phyloP scores from a whole-genome alignment of 495 filamentous ascomycete genomes.

The Penicillium steckii region DNA sequence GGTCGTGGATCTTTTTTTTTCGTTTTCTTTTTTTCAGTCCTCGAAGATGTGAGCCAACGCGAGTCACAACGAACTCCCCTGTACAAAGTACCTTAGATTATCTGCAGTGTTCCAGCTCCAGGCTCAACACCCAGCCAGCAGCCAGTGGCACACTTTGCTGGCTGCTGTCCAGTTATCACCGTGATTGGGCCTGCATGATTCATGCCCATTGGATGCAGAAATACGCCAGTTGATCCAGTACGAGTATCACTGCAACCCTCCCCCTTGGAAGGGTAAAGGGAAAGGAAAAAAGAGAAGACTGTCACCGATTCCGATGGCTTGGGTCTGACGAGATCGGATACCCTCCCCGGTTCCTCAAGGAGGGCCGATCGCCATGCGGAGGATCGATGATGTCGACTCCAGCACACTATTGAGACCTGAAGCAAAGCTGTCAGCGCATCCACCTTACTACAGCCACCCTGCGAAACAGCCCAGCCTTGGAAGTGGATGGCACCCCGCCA shows the following conservation, averaged over 20 bases:
- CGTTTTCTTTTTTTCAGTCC: not conserved
- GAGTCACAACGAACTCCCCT: no score
- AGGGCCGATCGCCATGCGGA: constrained; percentile 1
- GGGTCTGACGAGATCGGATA: constrained; percentile 1
- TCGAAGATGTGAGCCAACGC: no score
- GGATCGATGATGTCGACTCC: constrained; percentile 6
- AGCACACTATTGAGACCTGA: constrained; percentile 26
- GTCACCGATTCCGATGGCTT: not conserved
- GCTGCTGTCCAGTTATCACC: not conserved
- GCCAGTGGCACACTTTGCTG: not conserved
- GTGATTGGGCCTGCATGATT: constrained; percentile 3
- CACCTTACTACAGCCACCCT: not conserved
- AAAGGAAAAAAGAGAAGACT: no score
- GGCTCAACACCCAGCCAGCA: not conserved
- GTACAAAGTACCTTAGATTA: no score
- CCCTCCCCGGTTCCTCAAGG: not conserved
- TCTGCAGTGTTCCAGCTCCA: not conserved
- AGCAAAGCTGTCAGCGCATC: constrained; percentile 12
- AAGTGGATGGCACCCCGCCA: constrained; percentile 25
- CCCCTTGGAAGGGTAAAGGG: no score
- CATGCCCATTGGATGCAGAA: not conserved
- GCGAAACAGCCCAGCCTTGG: not conserved
- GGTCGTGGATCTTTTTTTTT: not conserved
- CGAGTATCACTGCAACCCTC: not conserved
- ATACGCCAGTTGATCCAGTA: not conserved